Evolutionary conservation across 345 rosid genomes (phyloP).

Genomic region (Corchorus capsularis): DNA sequence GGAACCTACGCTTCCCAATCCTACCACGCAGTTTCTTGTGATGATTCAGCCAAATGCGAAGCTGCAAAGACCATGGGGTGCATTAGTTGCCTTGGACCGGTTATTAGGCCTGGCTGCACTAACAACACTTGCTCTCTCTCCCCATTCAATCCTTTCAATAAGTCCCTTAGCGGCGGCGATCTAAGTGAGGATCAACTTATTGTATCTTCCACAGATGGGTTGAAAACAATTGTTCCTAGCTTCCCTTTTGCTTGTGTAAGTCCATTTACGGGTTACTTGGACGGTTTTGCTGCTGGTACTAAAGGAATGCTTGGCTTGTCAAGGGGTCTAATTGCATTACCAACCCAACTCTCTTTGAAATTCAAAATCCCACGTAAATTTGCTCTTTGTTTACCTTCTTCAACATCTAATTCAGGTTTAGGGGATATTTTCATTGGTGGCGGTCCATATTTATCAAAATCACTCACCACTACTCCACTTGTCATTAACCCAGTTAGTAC

Average conservation of each 20-base stretch:
- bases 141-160: slow-evolving; percentile 22
- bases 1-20: slow-evolving; percentile 37
- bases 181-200: slow-evolving; percentile 25
- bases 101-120: slow-evolving; percentile 39
- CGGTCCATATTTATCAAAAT: slow-evolving; percentile 17
- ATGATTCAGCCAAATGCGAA: slow-evolving; percentile 30
- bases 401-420: not conserved
- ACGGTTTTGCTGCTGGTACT: slow-evolving; percentile 25
- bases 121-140: slow-evolving; percentile 28
- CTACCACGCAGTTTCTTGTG: slow-evolving; percentile 28
- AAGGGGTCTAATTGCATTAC: slow-evolving; percentile 19
- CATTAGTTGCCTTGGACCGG: slow-evolving; percentile 15
- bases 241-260: slow-evolving; percentile 24
- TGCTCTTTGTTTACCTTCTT: slow-evolving; percentile 46
- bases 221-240: not conserved
- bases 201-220: slow-evolving; percentile 27
- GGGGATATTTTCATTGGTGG: slow-evolving; percentile 42
- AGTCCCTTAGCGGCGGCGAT: not conserved
- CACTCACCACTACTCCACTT: slow-evolving; percentile 28
- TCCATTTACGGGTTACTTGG: not conserved
- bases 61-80: slow-evolving; percentile 4
- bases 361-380: slow-evolving; percentile 33
- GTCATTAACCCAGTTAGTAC: slow-evolving; percentile 42
- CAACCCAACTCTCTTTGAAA: slow-evolving; percentile 25
- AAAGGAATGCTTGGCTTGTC: slow-evolving; percentile 41